These are phyloP conservation scores for Dothistroma septosporum DNA, from an alignment of 2,329 filamentous ascomycete genomes.

Conservation along the genomic window DNA sequence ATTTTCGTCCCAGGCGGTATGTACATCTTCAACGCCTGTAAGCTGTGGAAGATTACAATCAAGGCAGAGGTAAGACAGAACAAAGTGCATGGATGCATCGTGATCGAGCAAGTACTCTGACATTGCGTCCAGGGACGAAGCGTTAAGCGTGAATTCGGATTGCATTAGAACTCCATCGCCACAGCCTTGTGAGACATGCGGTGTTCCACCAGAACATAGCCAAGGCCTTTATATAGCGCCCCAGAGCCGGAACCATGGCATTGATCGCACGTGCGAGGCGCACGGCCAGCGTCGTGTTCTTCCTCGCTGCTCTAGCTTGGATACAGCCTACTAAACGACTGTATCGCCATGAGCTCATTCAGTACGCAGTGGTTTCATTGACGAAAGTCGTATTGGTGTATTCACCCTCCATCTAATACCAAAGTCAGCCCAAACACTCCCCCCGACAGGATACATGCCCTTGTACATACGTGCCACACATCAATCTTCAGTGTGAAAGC, in stretches of 20 bases:
- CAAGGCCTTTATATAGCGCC: neutral
- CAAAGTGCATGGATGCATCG: too few species aligned
- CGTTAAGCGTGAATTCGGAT: constrained; percentile 32
- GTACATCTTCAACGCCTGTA: constrained; percentile 33
- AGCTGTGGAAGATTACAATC: constrained; percentile 33
- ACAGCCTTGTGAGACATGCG: neutral
- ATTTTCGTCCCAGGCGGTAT: constrained; percentile 32
- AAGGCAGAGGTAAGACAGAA: constrained; percentile 23
- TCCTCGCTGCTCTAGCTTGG: neutral
- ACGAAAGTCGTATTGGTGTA: constrained; percentile 18
- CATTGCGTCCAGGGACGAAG: constrained; percentile 21
- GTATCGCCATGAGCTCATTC: constrained; percentile 6
- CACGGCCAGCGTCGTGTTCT: neutral
- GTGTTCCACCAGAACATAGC: neutral
- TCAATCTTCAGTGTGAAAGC: constrained; percentile 24
- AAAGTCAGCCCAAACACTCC: neutral
- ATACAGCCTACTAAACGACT: neutral
- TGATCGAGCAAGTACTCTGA: too few species aligned
- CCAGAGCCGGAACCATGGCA: neutral
- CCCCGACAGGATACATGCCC: neutral
- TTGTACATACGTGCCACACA: constrained; percentile 29
- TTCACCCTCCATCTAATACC: constrained; percentile 14
- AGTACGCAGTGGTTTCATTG: constrained; percentile 18
- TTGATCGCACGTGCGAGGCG: neutral
- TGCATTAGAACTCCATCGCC: constrained; percentile 11